A percentile compares a stretch with the other conserved stretches of the same genome.
phyloP scores from a whole-genome alignment of 2,329 filamentous ascomycete genomes.

The Dendrostoma leiphaemia region DNA sequence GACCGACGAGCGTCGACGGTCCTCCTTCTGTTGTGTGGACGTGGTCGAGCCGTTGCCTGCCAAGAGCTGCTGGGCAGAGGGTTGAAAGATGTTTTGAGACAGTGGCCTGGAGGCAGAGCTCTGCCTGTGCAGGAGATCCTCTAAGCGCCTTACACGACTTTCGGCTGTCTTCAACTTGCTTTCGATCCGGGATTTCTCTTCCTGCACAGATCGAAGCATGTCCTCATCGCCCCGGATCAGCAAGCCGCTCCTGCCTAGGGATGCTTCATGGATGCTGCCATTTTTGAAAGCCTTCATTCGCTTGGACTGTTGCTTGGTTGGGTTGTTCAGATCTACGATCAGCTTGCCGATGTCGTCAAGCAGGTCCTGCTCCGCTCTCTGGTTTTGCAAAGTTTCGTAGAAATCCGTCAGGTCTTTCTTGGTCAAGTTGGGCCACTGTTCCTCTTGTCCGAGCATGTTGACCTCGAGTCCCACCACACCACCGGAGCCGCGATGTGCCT shows the following conservation, averaged over 20 bases:
- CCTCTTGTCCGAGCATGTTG: slow-evolving; percentile 76
- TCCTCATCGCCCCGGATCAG: slow-evolving; percentile 87
- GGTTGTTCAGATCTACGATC: slow-evolving; percentile 74
- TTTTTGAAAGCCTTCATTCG: slow-evolving; percentile 93
- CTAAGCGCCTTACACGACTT: slow-evolving; percentile 84
- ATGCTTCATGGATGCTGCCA: slow-evolving; percentile 90
- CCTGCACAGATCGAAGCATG: slow-evolving; percentile 70
- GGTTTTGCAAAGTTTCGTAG: slow-evolving; percentile 61
- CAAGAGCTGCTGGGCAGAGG: slow-evolving; percentile 42
- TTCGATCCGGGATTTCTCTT: slow-evolving; percentile 75
- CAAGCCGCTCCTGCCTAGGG: slow-evolving; percentile 80
- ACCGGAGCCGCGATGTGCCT: slow-evolving; percentile 60
- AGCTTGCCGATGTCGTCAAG: slow-evolving; percentile 73
- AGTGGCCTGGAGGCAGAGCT: slow-evolving; percentile 55
- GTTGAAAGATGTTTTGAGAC: slow-evolving; percentile 55
- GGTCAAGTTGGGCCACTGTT: slow-evolving; percentile 74
- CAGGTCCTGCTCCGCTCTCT: slow-evolving; percentile 64
- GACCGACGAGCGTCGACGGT: slow-evolving; percentile 42
- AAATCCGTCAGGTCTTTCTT: slow-evolving; percentile 78
- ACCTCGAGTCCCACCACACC: slow-evolving; percentile 78
- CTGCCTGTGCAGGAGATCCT: slow-evolving; percentile 89
- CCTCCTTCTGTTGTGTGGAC: slow-evolving; percentile 44
- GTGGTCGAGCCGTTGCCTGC: slow-evolving; percentile 49
- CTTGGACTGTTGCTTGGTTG: slow-evolving; percentile 83
- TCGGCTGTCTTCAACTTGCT: slow-evolving; percentile 78